These are phyloP conservation scores for Colletotrichum endophyticum DNA, from an alignment of 2,329 filamentous ascomycete genomes.

Conservation along the genomic window DNA sequence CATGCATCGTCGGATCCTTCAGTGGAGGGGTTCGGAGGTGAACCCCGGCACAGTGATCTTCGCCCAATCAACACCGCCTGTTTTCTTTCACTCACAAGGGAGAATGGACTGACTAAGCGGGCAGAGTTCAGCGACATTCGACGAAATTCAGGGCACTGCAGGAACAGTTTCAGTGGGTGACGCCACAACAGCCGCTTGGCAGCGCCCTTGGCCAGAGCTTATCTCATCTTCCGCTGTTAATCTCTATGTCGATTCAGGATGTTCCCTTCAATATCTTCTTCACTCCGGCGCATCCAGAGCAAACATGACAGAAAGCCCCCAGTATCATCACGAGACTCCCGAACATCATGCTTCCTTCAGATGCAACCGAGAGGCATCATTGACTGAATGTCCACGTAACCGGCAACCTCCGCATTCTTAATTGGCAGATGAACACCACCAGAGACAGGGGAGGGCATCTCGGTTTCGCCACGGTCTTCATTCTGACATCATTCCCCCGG, in stretches of 20 bases:
- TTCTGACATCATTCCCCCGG: constrained; percentile 10
- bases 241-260: background rate
- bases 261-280: background rate
- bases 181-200: background rate
- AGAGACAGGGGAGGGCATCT: background rate
- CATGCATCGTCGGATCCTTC: background rate
- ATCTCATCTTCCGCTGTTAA: background rate
- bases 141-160: background rate
- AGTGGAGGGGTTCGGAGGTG: background rate
- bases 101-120: background rate
- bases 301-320: background rate
- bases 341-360: background rate
- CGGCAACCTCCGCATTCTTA: background rate
- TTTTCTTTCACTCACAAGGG: background rate
- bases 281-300: background rate
- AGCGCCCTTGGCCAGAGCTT: background rate
- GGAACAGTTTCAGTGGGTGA: background rate
- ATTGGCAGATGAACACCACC: background rate
- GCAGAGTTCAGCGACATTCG: background rate
- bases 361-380: background rate
- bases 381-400: background rate
- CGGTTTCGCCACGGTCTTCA: constrained; percentile 11
- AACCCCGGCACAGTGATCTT: background rate
- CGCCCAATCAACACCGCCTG: background rate
- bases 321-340: background rate